Evolutionary conservation across 2,329 filamentous ascomycete species (phyloP).

Genomic region (Teratosphaeria epicoccoides): DNA sequence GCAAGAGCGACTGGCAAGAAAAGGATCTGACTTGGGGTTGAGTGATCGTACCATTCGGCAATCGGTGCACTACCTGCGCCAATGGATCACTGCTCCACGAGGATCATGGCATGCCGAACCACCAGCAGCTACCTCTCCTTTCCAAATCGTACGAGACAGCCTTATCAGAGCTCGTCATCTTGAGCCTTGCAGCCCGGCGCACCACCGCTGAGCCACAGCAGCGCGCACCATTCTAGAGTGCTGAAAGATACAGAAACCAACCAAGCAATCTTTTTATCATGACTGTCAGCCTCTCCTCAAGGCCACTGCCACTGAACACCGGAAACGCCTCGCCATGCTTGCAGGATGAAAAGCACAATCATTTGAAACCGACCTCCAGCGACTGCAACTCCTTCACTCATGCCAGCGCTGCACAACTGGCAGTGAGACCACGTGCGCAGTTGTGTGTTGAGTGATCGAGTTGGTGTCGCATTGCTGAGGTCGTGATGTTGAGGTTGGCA

Average conservation of each 20-base stretch:
- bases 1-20: background rate
- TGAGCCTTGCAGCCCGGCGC: background rate
- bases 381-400: background rate
- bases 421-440: constrained; percentile 1
- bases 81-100: background rate
- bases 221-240: constrained; percentile 1
- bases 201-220: background rate
- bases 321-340: constrained; percentile 24
- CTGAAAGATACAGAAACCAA: background rate
- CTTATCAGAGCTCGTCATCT: background rate
- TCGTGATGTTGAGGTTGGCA: constrained; percentile 17
- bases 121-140: background rate
- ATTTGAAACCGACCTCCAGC: constrained; percentile 1
- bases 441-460: background rate
- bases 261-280: constrained; percentile 1
- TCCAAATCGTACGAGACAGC: constrained; percentile 1
- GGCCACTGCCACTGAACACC: constrained; percentile 10
- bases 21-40: no score
- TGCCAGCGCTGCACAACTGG: background rate
- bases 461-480: background rate
- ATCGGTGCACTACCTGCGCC: constrained; percentile 15
- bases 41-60: constrained; percentile 9
- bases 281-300: background rate
- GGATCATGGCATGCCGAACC: background rate
- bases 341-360: constrained; percentile 9